phyloP scores from a whole-genome alignment of 1,284 basidiomycete genomes.

The Heliocybe sulcata region DNA sequence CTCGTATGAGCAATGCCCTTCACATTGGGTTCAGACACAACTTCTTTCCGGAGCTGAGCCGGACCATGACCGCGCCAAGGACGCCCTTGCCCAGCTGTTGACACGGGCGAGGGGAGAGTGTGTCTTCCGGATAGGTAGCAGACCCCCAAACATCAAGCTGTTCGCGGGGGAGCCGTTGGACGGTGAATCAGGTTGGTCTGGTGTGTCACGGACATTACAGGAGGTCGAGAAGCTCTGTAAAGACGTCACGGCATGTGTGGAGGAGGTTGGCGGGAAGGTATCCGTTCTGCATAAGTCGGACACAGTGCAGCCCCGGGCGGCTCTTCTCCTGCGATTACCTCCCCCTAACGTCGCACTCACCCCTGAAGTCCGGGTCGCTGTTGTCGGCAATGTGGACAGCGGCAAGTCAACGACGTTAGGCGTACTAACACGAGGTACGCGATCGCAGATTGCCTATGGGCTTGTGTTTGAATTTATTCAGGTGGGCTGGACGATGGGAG shows the following conservation, averaged over 20 bases:
- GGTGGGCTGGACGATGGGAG: constrained; percentile 92
- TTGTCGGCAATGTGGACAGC: constrained; percentile 91
- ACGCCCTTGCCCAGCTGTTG: constrained; percentile 55
- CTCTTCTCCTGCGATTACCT: constrained; percentile 62
- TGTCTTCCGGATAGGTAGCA: constrained; percentile 60
- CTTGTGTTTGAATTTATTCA: constrained; percentile 22
- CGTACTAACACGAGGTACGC: constrained; percentile 67
- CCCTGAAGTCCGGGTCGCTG: constrained; percentile 90
- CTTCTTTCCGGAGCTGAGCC: constrained; percentile 36
- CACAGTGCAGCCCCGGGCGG: constrained; percentile 41
- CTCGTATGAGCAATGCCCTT: neutral
- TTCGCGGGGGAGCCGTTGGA: constrained; percentile 44
- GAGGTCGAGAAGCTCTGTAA: constrained; percentile 43
- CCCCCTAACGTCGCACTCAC: constrained; percentile 64
- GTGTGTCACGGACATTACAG: constrained; percentile 36
- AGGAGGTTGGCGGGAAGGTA: constrained; percentile 72
- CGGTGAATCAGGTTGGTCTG: constrained; percentile 45
- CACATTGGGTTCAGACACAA: constrained; percentile 29
- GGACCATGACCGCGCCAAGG: constrained; percentile 48
- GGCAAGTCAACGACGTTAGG: constrained; percentile 95
- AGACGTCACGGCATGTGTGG: constrained; percentile 40
- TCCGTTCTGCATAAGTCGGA: constrained; percentile 46
- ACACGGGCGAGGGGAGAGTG: constrained; percentile 64
- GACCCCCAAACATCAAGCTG: constrained; percentile 45
- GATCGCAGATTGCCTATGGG: constrained; percentile 3